Evolutionary conservation across 495 filamentous ascomycete species (phyloP).

Genomic region (Evernia prunastri): DNA sequence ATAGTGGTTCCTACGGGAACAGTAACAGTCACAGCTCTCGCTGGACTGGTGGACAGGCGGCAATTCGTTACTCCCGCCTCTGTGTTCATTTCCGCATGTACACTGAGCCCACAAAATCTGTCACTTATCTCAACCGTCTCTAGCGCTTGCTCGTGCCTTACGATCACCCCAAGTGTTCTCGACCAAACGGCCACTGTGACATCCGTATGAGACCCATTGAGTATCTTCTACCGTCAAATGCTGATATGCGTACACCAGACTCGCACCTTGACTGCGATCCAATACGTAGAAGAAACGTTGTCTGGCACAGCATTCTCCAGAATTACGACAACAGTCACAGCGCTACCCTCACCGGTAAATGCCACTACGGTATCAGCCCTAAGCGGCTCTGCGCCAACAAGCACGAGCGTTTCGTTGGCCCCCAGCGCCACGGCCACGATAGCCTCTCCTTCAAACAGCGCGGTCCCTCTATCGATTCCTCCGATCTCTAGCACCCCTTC

Average conservation of each 20-base stretch:
- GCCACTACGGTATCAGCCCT: neutral
- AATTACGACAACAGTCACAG: constrained; percentile 9
- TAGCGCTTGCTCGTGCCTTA: constrained; percentile 31
- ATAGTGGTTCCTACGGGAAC: constrained; percentile 10
- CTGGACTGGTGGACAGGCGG: neutral
- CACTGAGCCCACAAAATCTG: constrained; percentile 4
- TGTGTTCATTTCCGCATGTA: constrained; percentile 4
- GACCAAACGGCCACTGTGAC: constrained; percentile 17
- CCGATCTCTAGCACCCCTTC: neutral
- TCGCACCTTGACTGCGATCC: neutral
- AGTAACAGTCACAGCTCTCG: constrained; percentile 9
- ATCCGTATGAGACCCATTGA: constrained; percentile 3
- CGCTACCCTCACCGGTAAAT: neutral
- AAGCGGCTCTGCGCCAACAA: neutral
- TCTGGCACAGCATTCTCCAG: neutral
- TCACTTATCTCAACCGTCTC: constrained; percentile 11
- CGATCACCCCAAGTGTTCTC: constrained; percentile 16
- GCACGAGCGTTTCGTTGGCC: neutral
- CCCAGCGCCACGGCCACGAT: neutral
- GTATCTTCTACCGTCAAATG: neutral
- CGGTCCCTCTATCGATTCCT: neutral
- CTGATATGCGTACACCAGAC: constrained; percentile 18
- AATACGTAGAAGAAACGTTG: constrained; percentile 14
- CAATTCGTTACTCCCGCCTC: constrained; percentile 10
- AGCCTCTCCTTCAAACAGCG: neutral